Evolutionary conservation across 495 filamentous ascomycete genomes (phyloP), one percentile per base, ranked within the genome.

Genomic region (Aspergillus nanangensis): DNA sequence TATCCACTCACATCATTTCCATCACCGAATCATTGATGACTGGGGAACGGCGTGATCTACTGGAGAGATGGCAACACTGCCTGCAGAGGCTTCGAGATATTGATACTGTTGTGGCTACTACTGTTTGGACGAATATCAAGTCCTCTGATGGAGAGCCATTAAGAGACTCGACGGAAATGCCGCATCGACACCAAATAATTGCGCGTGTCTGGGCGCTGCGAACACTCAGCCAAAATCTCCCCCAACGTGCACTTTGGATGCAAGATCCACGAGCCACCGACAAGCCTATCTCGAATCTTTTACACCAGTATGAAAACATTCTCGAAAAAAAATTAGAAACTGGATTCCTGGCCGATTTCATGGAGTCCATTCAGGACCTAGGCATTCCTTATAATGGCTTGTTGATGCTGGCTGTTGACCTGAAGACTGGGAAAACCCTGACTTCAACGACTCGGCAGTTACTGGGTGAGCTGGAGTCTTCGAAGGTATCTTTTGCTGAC

Each of bases 131-230:
- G 15, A 41, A 67, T 48, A 22, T 62, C 4, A 45, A 24, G 35
- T 8, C 20, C 1, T 8, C 17, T 19, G 34, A 9, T 8, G 9
- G 14, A 17, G 17, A 14, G 19, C 27, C 18, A 10, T n/a, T 22
- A 25, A 4, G 45, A 18, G 14, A 37, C 35, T 15, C 22, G 19
- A 32, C 14, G 29, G 15, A 35, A 32, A 17, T 53, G n/a, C 44
- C 57, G 19, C 32, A 44, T 3, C 59, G 53, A 5, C 57, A 61
- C 8, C 62, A 56, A 23, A 62, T 72, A 3, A 25, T 71, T 1
- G 10, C 65, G 19, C 67, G 71, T 19, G 41, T 74, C 9, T 74
- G 71, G 71, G 33, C 54, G 21, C 51, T 72, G 44, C 57, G 60
- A 19, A 55, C 55, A 0, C 42, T 74, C 19, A 59, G 57, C 35